phyloP scores from a whole-genome alignment of 306 rosid genomes.

The Vachellia pachyceras region DNA sequence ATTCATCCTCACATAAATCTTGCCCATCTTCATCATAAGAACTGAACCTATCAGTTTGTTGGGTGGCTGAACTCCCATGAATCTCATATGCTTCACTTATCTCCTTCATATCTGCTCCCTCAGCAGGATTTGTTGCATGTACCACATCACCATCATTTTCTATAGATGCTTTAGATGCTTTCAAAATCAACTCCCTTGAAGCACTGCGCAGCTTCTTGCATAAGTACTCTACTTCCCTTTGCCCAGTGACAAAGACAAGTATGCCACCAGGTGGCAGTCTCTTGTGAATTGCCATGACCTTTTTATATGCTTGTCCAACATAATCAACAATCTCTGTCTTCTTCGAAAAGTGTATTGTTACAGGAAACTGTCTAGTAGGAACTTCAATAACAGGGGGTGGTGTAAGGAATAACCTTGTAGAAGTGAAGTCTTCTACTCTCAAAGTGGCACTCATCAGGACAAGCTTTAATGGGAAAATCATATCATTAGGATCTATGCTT shows the following conservation, averaged over 20 bases:
- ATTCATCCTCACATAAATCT: constrained; percentile 47
- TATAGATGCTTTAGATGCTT: constrained; percentile 18
- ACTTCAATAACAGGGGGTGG: constrained; percentile 83
- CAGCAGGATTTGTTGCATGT: constrained; percentile 46
- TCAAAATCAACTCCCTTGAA: constrained; percentile 59
- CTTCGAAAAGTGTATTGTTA: constrained; percentile 70
- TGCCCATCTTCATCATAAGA: constrained; percentile 61
- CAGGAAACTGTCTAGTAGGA: constrained; percentile 88
- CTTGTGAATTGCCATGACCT: constrained; percentile 89
- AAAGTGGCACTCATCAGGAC: constrained; percentile 97
- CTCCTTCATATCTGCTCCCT: constrained; percentile 60
- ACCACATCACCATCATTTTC: constrained; percentile 40
- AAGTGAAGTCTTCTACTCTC: constrained; percentile 83
- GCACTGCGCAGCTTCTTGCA: constrained; percentile 78
- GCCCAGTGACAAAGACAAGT: constrained; percentile 87
- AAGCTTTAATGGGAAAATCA: constrained; percentile 81
- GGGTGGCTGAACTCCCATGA: constrained; percentile 47
- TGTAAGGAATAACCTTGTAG: constrained; percentile 64
- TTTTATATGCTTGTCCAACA: constrained; percentile 80
- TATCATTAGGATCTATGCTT: constrained; percentile 52
- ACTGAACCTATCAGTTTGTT: constrained; percentile 67
- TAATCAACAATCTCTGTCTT: constrained; percentile 79
- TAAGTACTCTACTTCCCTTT: constrained; percentile 81
- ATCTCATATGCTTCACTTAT: constrained; percentile 81
- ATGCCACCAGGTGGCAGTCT: constrained; percentile 86